Evolutionary conservation across 176 grass and related monocot genomes (phyloP).

Genomic region (Tillandsia fasciculata): DNA sequence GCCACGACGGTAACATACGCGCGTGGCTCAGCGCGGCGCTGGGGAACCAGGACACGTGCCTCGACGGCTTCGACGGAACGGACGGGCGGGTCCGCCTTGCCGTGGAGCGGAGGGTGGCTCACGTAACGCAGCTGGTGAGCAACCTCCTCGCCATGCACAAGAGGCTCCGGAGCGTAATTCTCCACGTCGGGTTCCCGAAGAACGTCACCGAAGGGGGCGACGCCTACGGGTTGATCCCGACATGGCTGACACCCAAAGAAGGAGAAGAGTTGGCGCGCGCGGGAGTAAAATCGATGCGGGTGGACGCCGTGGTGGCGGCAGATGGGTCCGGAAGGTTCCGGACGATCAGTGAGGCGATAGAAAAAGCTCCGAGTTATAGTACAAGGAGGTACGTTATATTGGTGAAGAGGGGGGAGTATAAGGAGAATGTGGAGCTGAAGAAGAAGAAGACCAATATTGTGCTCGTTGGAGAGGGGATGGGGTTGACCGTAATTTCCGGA

Average conservation of each 20-base stretch:
- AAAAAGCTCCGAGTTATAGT: slow-evolving; percentile 45
- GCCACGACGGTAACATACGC: slow-evolving; percentile 46
- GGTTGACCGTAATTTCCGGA: slow-evolving; percentile 66
- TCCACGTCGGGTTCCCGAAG: not conserved
- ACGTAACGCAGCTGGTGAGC: slow-evolving; percentile 65
- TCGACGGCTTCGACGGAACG: slow-evolving; percentile 64
- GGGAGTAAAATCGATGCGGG: slow-evolving; percentile 19
- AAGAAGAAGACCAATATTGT: slow-evolving; percentile 82
- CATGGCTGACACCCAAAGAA: slow-evolving; percentile 41
- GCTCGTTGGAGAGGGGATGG: slow-evolving; percentile 70
- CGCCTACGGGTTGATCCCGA: slow-evolving; percentile 28
- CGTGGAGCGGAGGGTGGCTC: slow-evolving; percentile 37
- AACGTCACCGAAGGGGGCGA: slow-evolving; percentile 19
- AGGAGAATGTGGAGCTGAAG: slow-evolving; percentile 80
- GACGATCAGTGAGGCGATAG: slow-evolving; percentile 65
- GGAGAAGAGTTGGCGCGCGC: slow-evolving; percentile 9
- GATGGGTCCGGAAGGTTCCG: slow-evolving; percentile 75
- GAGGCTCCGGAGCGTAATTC: slow-evolving; percentile 48
- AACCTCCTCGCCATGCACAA: slow-evolving; percentile 79
- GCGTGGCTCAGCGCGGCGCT: slow-evolving; percentile 76
- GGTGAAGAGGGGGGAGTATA: slow-evolving; percentile 74
- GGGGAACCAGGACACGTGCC: slow-evolving; percentile 77
- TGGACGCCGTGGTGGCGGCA: slow-evolving; percentile 66
- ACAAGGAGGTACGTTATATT: slow-evolving; percentile 62
- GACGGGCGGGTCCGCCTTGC: slow-evolving; percentile 38